Conservation (phyloP, 306 rosid species). For the Pueraria montana region DNA sequence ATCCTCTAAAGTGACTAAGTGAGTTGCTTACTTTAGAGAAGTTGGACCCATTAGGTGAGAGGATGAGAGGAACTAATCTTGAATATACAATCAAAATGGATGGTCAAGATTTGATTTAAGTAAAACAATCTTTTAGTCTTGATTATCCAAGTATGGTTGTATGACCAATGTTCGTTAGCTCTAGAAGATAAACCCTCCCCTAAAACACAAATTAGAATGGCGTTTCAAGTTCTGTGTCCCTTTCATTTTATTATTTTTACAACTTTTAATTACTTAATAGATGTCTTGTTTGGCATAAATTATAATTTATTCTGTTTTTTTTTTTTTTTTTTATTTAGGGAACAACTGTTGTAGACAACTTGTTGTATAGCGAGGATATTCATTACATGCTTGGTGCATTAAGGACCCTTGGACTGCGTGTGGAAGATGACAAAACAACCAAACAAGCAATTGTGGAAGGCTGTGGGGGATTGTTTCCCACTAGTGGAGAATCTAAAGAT, state of each 20-base stretch:
- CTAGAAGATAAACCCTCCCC: background rate
- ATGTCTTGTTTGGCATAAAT: slow-evolving; percentile 3
- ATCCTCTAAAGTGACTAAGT: background rate
- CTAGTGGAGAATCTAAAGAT: slow-evolving; percentile 64
- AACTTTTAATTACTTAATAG: slow-evolving; percentile 11
- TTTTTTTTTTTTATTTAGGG: slow-evolving; percentile 68
- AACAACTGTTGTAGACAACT: slow-evolving; percentile 94
- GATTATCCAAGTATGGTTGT: background rate
- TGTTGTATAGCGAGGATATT: slow-evolving; percentile 90
- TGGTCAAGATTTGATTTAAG: background rate
- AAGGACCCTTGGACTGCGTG: slow-evolving; percentile 79
- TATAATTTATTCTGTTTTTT: slow-evolving; percentile 24
- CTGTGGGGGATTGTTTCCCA: slow-evolving; percentile 88
- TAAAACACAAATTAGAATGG: background rate
- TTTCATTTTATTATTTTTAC: slow-evolving; percentile 17
- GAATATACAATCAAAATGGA: background rate
- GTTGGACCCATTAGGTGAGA: background rate
- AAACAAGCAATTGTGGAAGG: slow-evolving; percentile 93
- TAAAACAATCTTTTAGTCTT: background rate
- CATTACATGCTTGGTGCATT: slow-evolving; percentile 97
- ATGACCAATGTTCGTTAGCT: background rate
- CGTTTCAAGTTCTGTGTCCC: slow-evolving; percentile 9
- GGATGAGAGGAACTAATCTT: background rate
- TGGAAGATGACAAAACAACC: slow-evolving; percentile 78
- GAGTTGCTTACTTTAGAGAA: background rate